Percentiles rank a stretch among this genome's conserved stretches.
Evolutionary conservation across 2,329 filamentous ascomycete genomes (phyloP).

Genomic region (Aspergillus persii): DNA sequence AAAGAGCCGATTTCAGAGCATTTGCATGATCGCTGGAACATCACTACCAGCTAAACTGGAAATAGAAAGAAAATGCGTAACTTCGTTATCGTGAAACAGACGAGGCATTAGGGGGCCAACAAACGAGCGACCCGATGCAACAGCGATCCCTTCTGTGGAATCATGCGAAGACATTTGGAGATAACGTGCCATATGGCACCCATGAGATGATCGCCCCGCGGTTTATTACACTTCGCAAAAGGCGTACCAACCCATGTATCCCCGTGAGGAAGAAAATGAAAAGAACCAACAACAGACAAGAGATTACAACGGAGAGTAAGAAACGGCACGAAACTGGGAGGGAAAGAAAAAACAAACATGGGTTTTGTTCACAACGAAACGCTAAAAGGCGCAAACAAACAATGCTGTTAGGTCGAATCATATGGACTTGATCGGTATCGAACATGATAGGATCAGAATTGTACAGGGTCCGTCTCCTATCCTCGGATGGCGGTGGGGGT

Average conservation of each 20-base stretch:
- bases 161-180: background rate
- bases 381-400: background rate
- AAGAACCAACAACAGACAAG: background rate
- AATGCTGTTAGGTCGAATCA: no score
- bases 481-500: slow-evolving; percentile 27
- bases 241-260: slow-evolving; percentile 10
- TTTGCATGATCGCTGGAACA: slow-evolving; percentile 1
- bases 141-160: background rate
- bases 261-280: background rate
- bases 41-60: slow-evolving; percentile 5
- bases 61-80: slow-evolving; percentile 7
- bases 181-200: background rate
- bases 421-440: background rate
- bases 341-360: background rate
- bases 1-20: background rate
- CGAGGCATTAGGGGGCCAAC: slow-evolving; percentile 1
- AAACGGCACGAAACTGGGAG: background rate
- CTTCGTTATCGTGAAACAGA: slow-evolving; percentile 13
- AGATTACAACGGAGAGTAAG: background rate
- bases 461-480: slow-evolving; percentile 13
- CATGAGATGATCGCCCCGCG: slow-evolving; percentile 21
- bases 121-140: slow-evolving; percentile 9
- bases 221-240: slow-evolving; percentile 39
- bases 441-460: background rate
- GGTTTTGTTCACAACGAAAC: background rate